phyloP scores from a whole-genome alignment of 75 land plant species.

The Pinus taeda region DNA sequence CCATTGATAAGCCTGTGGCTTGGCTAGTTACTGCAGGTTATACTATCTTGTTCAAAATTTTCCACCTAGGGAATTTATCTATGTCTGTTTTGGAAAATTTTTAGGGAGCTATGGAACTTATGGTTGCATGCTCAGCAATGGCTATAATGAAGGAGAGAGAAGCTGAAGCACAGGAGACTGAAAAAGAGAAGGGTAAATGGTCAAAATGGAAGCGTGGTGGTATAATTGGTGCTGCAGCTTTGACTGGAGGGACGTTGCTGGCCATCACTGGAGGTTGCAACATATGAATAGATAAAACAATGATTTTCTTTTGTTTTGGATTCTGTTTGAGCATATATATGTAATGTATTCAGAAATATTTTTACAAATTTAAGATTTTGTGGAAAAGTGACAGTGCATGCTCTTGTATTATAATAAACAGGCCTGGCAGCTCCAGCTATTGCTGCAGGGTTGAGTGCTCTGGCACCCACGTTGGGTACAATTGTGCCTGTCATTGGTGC shows the following conservation, averaged over 20 bases:
- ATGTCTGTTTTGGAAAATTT: not conserved
- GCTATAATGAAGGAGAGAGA: slow-evolving; percentile 62
- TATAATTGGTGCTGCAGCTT: slow-evolving; percentile 97
- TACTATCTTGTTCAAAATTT: not conserved
- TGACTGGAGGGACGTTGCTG: slow-evolving; percentile 93
- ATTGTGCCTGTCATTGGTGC: slow-evolving; percentile 91
- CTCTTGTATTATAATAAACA: slow-evolving; percentile 18
- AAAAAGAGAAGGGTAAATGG: slow-evolving; percentile 48
- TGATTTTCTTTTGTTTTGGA: not conserved
- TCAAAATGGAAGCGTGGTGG: slow-evolving; percentile 91
- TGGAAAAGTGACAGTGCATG: not conserved
- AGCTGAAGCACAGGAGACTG: slow-evolving; percentile 31
- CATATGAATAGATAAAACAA: no score
- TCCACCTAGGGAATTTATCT: not conserved
- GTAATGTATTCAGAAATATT: slow-evolving; percentile 4
- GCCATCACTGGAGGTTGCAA: slow-evolving; percentile 90
- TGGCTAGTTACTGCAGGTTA: not conserved
- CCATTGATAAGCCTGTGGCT: not conserved
- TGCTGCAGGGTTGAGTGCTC: slow-evolving; percentile 91
- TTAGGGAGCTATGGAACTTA: slow-evolving; percentile 91
- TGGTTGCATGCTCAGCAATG: slow-evolving; percentile 94
- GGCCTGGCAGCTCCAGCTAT: slow-evolving; percentile 99
- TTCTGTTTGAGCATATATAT: not conserved
- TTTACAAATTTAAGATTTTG: not conserved
- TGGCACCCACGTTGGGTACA: slow-evolving; percentile 94